Evolutionary conservation across 345 rosid genomes (phyloP), one percentile per base, ranked within the genome.

Genomic region (Populus tremula): DNA sequence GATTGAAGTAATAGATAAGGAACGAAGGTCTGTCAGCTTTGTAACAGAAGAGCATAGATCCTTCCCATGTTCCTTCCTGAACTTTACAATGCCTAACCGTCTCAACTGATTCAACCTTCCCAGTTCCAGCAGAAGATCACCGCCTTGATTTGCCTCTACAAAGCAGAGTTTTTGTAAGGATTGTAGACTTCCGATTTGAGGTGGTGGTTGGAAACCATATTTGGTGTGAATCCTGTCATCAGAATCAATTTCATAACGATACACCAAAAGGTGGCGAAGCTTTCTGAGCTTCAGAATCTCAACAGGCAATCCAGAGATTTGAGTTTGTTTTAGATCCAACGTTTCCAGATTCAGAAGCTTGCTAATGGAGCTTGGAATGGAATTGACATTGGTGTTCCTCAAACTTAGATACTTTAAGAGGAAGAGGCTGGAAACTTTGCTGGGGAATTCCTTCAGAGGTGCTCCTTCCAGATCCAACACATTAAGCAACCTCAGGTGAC

Each of bases 331-430:
- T 11, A 82, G 81, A 69, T 77, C 81, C 27, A 82, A 67, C 11
- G 81, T 82, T 78, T 82, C 84, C 0, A 82, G 68, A 49, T 33
- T 69, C 21, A 69, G 84, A 69, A 82, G 84, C 68, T 63, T 77
- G 35, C 81, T 78, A 2, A 82, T 82, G 8, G 13, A 73, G 14
- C 75, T 36, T 53, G 84, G 76, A 74, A 82, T 33, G 5, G 0
- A 18, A 53, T 70, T 77, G 27, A 81, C 69, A 53, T 68, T 64
- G 66, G 84, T 77, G 21, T 54, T 5, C 47, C 73, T 77, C 43
- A 39, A 69, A 74, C 77, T 81, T 9, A 81, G 76, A 33, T 68
- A 77, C 70, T 11, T 74, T 9, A 81, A 43, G 18, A 56, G 61
- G 18, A 18, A 64, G 31, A 69, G 54, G 10, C 73, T 45, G 0